phyloP scores from a whole-genome alignment of 495 filamentous ascomycete genomes.

The Aspergillus olivimuriae region DNA sequence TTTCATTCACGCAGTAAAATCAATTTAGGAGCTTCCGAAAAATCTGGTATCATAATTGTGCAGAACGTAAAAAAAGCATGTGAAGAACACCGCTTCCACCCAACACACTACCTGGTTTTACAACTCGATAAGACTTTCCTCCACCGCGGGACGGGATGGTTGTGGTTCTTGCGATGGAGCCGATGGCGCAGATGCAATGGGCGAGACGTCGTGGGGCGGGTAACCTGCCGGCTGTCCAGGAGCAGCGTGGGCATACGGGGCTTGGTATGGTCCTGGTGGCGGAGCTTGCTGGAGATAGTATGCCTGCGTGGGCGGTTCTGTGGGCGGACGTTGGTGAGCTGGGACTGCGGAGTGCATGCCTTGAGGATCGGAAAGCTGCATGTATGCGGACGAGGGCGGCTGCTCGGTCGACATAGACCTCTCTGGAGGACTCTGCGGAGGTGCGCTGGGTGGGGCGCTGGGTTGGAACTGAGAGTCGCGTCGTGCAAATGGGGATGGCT shows the following conservation, averaged over 20 bases:
- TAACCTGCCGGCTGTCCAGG: slow-evolving; percentile 45
- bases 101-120: slow-evolving; percentile 14
- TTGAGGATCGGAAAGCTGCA: slow-evolving; percentile 19
- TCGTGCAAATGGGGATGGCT: background rate
- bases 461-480: slow-evolving; percentile 29
- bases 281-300: slow-evolving; percentile 41
- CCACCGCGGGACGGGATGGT: slow-evolving; percentile 52
- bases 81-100: background rate
- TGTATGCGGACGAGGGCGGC: slow-evolving; percentile 26
- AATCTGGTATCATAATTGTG: slow-evolving; percentile 23
- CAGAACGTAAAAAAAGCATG: slow-evolving; percentile 1
- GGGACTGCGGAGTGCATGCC: slow-evolving; percentile 20
- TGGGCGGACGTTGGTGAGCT: slow-evolving; percentile 21
- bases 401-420: slow-evolving; percentile 21
- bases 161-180: slow-evolving; percentile 48
- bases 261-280: slow-evolving; percentile 33
- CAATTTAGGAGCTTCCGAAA: slow-evolving; percentile 15
- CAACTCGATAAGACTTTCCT: slow-evolving; percentile 88
- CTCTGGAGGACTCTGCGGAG: slow-evolving; percentile 22
- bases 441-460: slow-evolving; percentile 12
- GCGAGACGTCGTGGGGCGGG: slow-evolving; percentile 18
- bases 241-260: slow-evolving; percentile 31
- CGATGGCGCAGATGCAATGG: slow-evolving; percentile 54
- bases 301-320: slow-evolving; percentile 25
- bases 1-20: too few species aligned